phyloP scores from a whole-genome alignment of 1,284 basidiomycete species.

The Leccinum griseonigrum region DNA sequence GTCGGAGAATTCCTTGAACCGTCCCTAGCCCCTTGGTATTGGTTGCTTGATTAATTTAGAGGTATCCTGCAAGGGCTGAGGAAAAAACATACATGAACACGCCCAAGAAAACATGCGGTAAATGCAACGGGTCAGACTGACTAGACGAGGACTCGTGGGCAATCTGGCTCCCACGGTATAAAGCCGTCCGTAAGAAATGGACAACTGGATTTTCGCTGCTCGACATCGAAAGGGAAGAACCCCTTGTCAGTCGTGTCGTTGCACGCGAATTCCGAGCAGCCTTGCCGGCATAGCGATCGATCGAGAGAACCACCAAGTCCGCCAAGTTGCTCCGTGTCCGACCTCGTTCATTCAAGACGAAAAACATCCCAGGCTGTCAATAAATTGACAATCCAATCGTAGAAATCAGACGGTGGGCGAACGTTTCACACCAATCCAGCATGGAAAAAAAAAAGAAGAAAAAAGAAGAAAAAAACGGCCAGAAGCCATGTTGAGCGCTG shows the following conservation, averaged over 20 bases:
- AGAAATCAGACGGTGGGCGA: background rate
- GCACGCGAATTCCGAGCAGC: background rate
- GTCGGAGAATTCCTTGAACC: background rate
- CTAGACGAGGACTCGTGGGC: background rate
- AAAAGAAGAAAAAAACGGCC: constrained; percentile 2
- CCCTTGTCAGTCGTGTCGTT: background rate
- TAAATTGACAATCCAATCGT: constrained; percentile 15
- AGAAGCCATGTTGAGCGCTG: constrained; percentile 19
- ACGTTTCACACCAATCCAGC: constrained; percentile 1
- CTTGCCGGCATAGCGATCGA: constrained; percentile 5
- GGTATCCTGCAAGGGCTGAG: background rate
- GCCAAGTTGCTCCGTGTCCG: background rate
- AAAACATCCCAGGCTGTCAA: constrained; percentile 6
- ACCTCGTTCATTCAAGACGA: constrained; percentile 7
- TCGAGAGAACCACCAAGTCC: constrained; percentile 3
- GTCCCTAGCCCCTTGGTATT: background rate
- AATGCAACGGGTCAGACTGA: background rate
- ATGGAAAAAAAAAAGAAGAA: background rate
- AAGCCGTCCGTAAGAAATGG: background rate
- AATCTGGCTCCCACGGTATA: background rate
- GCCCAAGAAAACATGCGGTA: constrained; percentile 1
- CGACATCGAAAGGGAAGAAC: background rate
- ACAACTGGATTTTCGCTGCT: background rate
- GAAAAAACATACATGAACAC: constrained; percentile 1
- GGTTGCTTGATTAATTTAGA: background rate